phyloP scores from a whole-genome alignment of 495 filamentous ascomycete genomes.

The Neurospora sp. region DNA sequence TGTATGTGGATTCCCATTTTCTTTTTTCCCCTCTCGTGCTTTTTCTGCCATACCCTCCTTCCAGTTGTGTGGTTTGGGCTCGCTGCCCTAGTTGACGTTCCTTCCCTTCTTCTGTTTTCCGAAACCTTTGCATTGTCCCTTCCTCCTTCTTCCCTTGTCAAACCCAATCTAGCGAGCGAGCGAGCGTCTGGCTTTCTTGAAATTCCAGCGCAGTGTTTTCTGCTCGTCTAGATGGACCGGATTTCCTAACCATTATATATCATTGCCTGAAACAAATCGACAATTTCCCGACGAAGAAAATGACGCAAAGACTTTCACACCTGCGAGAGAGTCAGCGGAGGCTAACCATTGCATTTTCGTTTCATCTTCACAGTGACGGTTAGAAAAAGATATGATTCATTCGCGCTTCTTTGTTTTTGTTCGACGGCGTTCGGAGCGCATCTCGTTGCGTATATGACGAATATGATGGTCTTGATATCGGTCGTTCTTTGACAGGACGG shows the following conservation, averaged over 20 bases:
- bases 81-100: background rate
- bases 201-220: background rate
- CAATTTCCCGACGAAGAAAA: background rate
- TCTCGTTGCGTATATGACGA: background rate
- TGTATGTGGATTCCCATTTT: constrained; percentile 46
- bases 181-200: background rate
- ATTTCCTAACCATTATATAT: background rate
- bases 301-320: background rate
- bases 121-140: background rate
- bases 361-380: background rate
- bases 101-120: background rate
- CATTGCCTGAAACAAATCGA: background rate
- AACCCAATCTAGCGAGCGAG: background rate
- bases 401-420: background rate
- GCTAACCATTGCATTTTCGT: background rate
- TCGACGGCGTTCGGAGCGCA: background rate
- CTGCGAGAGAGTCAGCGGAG: background rate
- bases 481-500: background rate
- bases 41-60: background rate
- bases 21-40: background rate
- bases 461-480: background rate
- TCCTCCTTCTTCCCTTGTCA: background rate
- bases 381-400: background rate
- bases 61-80: background rate
- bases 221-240: background rate